Evolutionary conservation across 1,284 basidiomycete genomes (phyloP), one percentile per base, ranked within the genome.

Genomic region (Athelia psychrophila): DNA sequence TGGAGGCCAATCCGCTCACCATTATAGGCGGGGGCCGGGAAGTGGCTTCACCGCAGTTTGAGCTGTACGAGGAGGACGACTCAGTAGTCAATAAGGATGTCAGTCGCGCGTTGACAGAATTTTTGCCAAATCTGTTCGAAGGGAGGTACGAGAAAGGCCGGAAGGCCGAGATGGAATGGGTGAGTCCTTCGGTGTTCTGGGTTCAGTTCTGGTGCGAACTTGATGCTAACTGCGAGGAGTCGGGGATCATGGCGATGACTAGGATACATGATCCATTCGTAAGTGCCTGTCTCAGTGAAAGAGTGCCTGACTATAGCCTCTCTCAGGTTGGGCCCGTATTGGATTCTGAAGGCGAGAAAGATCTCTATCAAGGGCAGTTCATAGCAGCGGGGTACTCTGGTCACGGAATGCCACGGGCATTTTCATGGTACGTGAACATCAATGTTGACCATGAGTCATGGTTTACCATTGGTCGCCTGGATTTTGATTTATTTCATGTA

Each of bases 221-320:
- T 6, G 3, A 64, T 55, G 45, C 38, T 36, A 15, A 24, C 23
- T 15, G 48, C 47, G 47, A 62, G 12, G 53, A 87, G 91, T 89
- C 86, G 2, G 92, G 91, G 0, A 89, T 94, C 47, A 91, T 92
- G 88, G 91, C 83, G 0, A 90, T 75, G 60, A 92, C 91, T 0
- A 71, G 71, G 49, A 72, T 69, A 6, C 73, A 73, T 0, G 83
- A 86, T 62, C 91, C 91, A 0, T 80, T 91, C 54, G 90, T 93
- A 61, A 53, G 84, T 72, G 1, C 19, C 48, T 35, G 24, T 48
- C 44, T 44, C 27, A 27, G 52, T 20, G 23, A 20, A 25, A 51
- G 13, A 8, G 18, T n/a, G 18, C 48, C 24, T 33, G 42, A 22
- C 38, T n/a, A n/a, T n/a, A n/a, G n/a, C 36, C 27, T 32, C 16